phyloP scores from a whole-genome alignment of 2,329 filamentous ascomycete genomes.

The Plectosphaerella plurivora region DNA sequence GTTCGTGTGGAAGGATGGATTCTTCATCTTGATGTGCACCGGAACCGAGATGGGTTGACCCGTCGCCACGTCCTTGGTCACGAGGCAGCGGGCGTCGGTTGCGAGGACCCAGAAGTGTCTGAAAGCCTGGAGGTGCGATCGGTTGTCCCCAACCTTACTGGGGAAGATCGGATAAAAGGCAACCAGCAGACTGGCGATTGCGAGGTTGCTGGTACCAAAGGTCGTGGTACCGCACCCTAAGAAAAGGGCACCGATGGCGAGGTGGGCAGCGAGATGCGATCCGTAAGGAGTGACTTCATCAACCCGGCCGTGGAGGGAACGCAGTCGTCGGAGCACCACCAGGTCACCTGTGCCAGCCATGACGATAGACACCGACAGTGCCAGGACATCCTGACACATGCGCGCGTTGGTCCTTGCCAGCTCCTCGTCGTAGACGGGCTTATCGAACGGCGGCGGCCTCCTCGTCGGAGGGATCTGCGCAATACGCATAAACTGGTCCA shows the following conservation, averaged over 20 bases:
- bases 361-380: slow-evolving; percentile 76
- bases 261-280: slow-evolving; percentile 86
- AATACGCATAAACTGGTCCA: slow-evolving; percentile 82
- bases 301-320: slow-evolving; percentile 81
- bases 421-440: slow-evolving; percentile 71
- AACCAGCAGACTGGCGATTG: slow-evolving; percentile 79
- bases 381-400: slow-evolving; percentile 87
- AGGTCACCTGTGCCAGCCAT: slow-evolving; percentile 97
- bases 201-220: slow-evolving; percentile 82
- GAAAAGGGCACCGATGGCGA: slow-evolving; percentile 88
- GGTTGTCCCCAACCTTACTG: slow-evolving; percentile 84
- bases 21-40: slow-evolving; percentile 59
- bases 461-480: slow-evolving; percentile 48
- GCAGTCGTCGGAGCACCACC: slow-evolving; percentile 75
- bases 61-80: slow-evolving; percentile 82
- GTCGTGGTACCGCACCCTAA: slow-evolving; percentile 90
- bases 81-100: slow-evolving; percentile 81
- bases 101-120: slow-evolving; percentile 96
- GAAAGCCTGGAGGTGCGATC: slow-evolving; percentile 91
- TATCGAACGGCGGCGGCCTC: slow-evolving; percentile 16
- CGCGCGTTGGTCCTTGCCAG: slow-evolving; percentile 77
- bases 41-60: slow-evolving; percentile 73
- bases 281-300: slow-evolving; percentile 85
- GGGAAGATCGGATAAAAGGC: slow-evolving; percentile 95
- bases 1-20: slow-evolving; percentile 25